phyloP scores from a whole-genome alignment of 1,284 basidiomycete genomes.

The Tilletia horrida region DNA sequence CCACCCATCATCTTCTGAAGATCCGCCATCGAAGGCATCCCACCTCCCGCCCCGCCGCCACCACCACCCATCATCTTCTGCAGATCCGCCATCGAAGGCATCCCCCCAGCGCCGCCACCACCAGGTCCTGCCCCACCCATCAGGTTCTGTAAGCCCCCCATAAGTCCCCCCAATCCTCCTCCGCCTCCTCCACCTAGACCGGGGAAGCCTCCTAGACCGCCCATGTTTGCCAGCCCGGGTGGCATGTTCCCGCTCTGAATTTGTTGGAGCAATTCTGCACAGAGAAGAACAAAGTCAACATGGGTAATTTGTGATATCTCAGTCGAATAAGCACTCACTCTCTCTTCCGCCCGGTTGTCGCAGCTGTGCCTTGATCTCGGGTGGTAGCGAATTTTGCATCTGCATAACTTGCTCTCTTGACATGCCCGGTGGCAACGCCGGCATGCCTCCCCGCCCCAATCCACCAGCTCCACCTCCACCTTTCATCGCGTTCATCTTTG shows the following conservation, averaged over 20 bases:
- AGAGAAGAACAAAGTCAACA: conserved; percentile 18
- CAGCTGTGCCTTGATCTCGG: conserved; percentile 53
- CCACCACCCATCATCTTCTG: conserved; percentile 58
- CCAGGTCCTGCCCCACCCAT: background rate
- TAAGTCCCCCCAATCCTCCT: background rate
- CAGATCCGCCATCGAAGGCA: conserved; percentile 42
- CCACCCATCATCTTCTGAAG: conserved; percentile 57
- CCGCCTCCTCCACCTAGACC: conserved; percentile 19
- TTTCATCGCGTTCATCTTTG: conserved; percentile 42
- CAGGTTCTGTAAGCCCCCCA: background rate
- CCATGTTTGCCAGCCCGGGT: conserved; percentile 27
- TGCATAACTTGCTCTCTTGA: conserved; percentile 47
- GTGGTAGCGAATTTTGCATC: conserved; percentile 51
- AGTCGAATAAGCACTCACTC: conserved; percentile 17
- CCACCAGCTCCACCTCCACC: conserved; percentile 34
- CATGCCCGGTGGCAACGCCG: conserved; percentile 49
- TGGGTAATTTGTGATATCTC: too few species aligned
- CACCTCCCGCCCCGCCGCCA: conserved; percentile 44
- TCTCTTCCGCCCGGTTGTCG: conserved; percentile 53
- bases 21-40: conserved; percentile 42
- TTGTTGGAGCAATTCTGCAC: conserved; percentile 17
- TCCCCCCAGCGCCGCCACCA: conserved; percentile 28
- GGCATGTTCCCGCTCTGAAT: conserved; percentile 39
- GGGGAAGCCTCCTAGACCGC: conserved; percentile 32
- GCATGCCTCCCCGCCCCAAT: conserved; percentile 26